Evolutionary conservation across 1,139 yeast genomes (phyloP).

Genomic region (Blastobotrys indianensis): DNA sequence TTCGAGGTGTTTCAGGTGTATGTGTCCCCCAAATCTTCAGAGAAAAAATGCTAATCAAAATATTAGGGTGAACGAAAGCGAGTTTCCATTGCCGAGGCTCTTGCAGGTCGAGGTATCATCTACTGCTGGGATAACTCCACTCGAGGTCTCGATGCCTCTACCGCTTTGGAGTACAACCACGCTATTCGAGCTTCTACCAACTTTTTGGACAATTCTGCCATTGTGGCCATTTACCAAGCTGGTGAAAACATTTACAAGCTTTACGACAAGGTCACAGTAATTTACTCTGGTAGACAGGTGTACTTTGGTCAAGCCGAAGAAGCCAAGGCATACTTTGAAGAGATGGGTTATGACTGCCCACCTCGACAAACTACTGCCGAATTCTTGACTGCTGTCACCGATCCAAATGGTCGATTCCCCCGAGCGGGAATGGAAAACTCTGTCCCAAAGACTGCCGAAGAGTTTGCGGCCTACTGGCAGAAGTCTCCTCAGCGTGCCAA

Average conservation of each 20-base stretch:
- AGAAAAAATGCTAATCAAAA: no score
- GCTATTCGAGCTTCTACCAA: conserved; percentile 59
- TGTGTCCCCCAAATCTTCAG: no score
- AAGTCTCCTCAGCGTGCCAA: conserved; percentile 41
- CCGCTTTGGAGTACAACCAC: conserved; percentile 62
- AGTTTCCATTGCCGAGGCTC: conserved; percentile 58
- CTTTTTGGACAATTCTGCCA: conserved; percentile 49
- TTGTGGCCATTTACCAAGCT: conserved; percentile 58
- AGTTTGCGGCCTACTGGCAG: conserved; percentile 51
- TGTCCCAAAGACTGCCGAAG: conserved; percentile 50
- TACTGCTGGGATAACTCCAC: conserved; percentile 77
- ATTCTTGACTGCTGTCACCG: conserved; percentile 62
- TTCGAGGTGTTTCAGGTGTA: conserved; percentile 55
- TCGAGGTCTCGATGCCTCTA: conserved; percentile 70
- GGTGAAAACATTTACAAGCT: conserved; percentile 58
- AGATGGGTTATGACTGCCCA: conserved; percentile 59
- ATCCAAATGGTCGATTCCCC: conserved; percentile 45
- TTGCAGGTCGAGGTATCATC: conserved; percentile 51
- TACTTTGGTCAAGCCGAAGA: conserved; percentile 51
- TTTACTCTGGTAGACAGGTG: conserved; percentile 54
- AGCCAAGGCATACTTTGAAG: conserved; percentile 50
- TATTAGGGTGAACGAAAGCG: conserved; percentile 56
- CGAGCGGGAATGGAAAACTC: conserved; percentile 38
- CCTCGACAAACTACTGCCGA: conserved; percentile 61
- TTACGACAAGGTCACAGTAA: conserved; percentile 59